Conservation (phyloP, 2,329 filamentous ascomycete species). For the Fusarium sp. region DNA sequence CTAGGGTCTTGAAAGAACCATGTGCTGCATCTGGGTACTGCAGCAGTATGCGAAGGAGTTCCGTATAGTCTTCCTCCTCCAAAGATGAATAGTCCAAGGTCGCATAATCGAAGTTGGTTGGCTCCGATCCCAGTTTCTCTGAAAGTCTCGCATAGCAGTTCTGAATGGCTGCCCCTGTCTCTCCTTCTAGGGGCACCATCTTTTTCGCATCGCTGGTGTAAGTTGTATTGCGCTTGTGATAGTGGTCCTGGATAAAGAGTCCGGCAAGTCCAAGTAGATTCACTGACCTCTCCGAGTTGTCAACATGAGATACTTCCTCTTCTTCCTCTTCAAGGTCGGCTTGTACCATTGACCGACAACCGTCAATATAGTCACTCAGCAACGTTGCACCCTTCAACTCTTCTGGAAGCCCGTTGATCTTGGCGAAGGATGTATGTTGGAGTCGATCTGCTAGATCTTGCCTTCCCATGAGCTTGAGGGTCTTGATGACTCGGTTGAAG, state of each 20-base stretch:
- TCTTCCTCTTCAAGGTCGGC: conserved; percentile 2
- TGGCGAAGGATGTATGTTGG: conserved; percentile 61
- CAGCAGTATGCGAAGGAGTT: conserved; percentile 65
- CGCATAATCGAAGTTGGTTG: conserved; percentile 19
- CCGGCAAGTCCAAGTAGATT: conserved; percentile 31
- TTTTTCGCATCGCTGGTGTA: conserved; percentile 42
- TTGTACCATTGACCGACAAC: conserved; percentile 16
- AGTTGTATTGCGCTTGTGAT: conserved; percentile 39
- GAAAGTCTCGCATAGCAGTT: conserved; percentile 41
- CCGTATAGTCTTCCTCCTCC: conserved; percentile 39
- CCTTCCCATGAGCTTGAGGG: conserved; percentile 52
- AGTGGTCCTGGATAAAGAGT: conserved; percentile 42
- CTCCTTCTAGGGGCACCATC: conserved; percentile 48
- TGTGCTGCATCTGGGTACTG: conserved; percentile 73
- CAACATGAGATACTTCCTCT: conserved; percentile 18
- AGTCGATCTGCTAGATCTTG: conserved; percentile 49
- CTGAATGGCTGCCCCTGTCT: conserved; percentile 37
- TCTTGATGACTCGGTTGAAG: conserved; percentile 76
- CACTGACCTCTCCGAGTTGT: conserved; percentile 22
- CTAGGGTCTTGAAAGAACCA: conserved; percentile 73
- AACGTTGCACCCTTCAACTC: conserved; percentile 25
- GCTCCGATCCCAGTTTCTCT: conserved; percentile 4
- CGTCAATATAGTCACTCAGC: conserved; percentile 39
- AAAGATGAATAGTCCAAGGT: conserved; percentile 25
- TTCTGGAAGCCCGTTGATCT: conserved; percentile 56